phyloP scores from a whole-genome alignment of 768 basidiomycete genomes.

The Brasilioporus rufonigricans region DNA sequence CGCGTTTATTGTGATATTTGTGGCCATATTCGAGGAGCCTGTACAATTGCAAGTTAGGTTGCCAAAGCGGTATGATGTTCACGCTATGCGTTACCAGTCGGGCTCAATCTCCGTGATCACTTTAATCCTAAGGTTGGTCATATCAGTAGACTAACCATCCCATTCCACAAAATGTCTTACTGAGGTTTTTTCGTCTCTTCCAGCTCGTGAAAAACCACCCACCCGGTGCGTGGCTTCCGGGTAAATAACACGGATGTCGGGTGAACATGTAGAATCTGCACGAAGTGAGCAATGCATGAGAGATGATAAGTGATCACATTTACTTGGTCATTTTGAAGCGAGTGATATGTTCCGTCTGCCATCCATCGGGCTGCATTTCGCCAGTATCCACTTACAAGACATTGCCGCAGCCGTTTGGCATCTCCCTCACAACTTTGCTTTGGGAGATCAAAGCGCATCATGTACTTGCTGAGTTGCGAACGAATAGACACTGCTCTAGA shows the following conservation, averaged over 20 bases:
- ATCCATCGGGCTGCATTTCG: constrained; percentile 89
- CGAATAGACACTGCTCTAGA: constrained; percentile 93
- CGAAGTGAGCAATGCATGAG: constrained; percentile 1
- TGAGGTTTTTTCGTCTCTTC: constrained; percentile 95
- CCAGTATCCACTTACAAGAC: constrained; percentile 92
- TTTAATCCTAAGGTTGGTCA: constrained; percentile 59
- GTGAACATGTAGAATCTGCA: constrained; percentile 82
- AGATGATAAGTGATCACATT: constrained; percentile 20
- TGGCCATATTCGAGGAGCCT: constrained; percentile 54
- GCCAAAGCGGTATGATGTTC: background rate
- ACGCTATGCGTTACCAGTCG: constrained; percentile 63
- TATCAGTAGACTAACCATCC: constrained; percentile 8
- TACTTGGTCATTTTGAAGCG: constrained; percentile 82
- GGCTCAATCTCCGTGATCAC: constrained; percentile 93
- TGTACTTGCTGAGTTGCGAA: constrained; percentile 92
- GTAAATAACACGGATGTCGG: constrained; percentile 95
- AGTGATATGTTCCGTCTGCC: constrained; percentile 91
- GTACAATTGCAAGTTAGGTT: constrained; percentile 4
- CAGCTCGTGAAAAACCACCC: constrained; percentile 95
- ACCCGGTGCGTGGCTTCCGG: constrained; percentile 83
- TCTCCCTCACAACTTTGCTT: constrained; percentile 89
- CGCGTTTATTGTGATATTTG: constrained; percentile 39
- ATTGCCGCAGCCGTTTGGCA: constrained; percentile 74
- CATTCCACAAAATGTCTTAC: constrained; percentile 41
- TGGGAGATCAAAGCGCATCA: constrained; percentile 84